phyloP scores from a whole-genome alignment of 1,139 yeast genomes.

The Pichia sp. region DNA sequence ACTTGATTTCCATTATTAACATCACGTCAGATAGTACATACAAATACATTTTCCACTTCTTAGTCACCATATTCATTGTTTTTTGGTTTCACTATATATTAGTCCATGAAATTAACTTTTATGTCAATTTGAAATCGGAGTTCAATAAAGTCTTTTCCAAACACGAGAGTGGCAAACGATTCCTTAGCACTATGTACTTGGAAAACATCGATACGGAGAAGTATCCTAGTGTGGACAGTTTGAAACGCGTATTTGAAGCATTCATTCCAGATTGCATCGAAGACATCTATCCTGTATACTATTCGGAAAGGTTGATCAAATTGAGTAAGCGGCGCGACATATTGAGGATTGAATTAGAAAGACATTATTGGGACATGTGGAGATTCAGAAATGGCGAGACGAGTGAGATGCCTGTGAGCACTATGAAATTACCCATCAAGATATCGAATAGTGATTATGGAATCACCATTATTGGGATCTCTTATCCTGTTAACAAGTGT shows the following conservation, averaged over 20 bases:
- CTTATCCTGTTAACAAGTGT: slow-evolving; percentile 21
- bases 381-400: slow-evolving; percentile 23
- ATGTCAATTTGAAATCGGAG: slow-evolving; percentile 44
- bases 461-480: slow-evolving; percentile 34
- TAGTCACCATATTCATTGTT: slow-evolving; percentile 50
- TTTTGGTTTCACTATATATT: slow-evolving; percentile 53
- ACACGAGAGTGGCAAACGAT: slow-evolving; percentile 22
- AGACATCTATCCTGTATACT: slow-evolving; percentile 51
- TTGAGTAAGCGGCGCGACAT: slow-evolving; percentile 36
- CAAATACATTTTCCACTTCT: slow-evolving; percentile 52
- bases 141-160: slow-evolving; percentile 30
- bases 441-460: slow-evolving; percentile 16
- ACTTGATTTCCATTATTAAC: slow-evolving; percentile 60
- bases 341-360: slow-evolving; percentile 43
- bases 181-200: slow-evolving; percentile 42
- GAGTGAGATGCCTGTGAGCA: slow-evolving; percentile 4
- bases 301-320: slow-evolving; percentile 38
- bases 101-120: slow-evolving; percentile 48
- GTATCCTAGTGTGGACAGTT: slow-evolving; percentile 34
- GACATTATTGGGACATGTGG: slow-evolving; percentile 30
- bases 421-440: slow-evolving; percentile 20
- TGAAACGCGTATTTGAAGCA: slow-evolving; percentile 33
- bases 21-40: slow-evolving; percentile 47
- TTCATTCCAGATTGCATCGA: slow-evolving; percentile 46
- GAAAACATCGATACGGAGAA: slow-evolving; percentile 45